Base-by-base conservation (phyloP, 805 yeast genomes). In the Ogataea thermomethanolica region DNA sequence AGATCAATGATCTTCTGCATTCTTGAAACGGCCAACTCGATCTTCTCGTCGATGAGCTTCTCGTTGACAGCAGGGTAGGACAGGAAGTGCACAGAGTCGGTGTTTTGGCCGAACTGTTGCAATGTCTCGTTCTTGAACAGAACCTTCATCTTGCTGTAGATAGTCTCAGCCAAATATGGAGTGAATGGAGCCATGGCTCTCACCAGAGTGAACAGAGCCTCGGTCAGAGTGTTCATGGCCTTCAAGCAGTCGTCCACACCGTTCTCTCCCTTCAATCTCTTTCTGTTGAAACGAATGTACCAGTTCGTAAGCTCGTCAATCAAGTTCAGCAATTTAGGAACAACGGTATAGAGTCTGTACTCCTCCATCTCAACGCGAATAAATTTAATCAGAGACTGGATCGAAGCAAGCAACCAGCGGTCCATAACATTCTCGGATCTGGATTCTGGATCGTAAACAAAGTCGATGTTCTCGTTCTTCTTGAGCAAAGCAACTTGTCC, bases 171-270 rank as follows among this genome's bases (percentile, higher is more conserved):
- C 65, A 95, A 73, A 75, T 83, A 95, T 50, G 99, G 99, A 38
- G 98, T 90, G 70, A 93, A 93, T 51, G 99, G 99, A 43, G 98
- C 98, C 97, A 93, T 91, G 35, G 96, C 95, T 62, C 97, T 81
- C 37, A 79, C 83, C 58, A 93, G 79, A 33, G 88, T 87, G 64
- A 85, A 84, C 54, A 90, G 72, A 25, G 93, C 95, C 63, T 89
- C 96, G 42, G 90, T 81, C 65, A 93, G 72, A 17, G 97, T 85
- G 69, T 93, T 93, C 58, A 93, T 76, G 34, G 96, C 96, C 56
- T 76, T 77, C 53, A 79, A 65, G 55, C 96, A 84, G 61, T 93
- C 99, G 41, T 79, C 83, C 37, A 78, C 66, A 45, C 95, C 96
- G 45, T 76, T 82, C 59, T 84, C 93, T 62, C 98, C 98, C 82